phyloP scores from a whole-genome alignment of 2,329 filamentous ascomycete species.

The Eurotiales sp. region DNA sequence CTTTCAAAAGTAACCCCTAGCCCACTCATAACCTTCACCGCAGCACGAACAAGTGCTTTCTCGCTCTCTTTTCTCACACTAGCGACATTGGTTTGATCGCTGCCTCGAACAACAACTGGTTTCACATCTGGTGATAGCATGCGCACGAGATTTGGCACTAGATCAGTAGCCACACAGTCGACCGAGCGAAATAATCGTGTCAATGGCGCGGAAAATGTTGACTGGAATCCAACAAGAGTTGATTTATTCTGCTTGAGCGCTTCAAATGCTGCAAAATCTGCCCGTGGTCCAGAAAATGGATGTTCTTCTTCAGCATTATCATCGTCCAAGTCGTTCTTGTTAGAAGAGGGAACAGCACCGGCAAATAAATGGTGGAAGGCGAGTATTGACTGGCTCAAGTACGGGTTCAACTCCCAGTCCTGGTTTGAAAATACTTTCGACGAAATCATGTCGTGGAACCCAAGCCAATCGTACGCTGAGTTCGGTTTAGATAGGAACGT shows the following conservation, averaged over 20 bases:
- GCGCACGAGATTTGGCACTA: constrained; percentile 77
- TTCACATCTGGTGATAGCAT: constrained; percentile 88
- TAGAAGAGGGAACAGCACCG: constrained; percentile 53
- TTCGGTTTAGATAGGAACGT: constrained; percentile 84
- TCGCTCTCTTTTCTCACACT: constrained; percentile 86
- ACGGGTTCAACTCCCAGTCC: constrained; percentile 87
- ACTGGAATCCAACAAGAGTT: constrained; percentile 69
- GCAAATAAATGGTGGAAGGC: constrained; percentile 92
- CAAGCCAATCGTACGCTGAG: constrained; percentile 85
- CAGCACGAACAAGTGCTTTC: constrained; percentile 72
- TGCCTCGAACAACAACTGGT: constrained; percentile 76
- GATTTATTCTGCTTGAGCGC: constrained; percentile 73
- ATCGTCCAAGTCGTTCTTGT: constrained; percentile 39
- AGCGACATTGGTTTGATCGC: constrained; percentile 63
- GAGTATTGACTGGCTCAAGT: constrained; percentile 79
- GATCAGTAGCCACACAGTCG: constrained; percentile 73
- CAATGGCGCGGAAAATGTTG: constrained; percentile 66
- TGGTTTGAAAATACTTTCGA: constrained; percentile 75
- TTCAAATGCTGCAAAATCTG: constrained; percentile 78
- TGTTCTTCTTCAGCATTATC: constrained; percentile 49
- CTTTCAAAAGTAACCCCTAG: constrained; percentile 77
- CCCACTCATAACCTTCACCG: constrained; percentile 78
- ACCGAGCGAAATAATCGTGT: constrained; percentile 73
- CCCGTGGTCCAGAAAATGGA: constrained; percentile 77
- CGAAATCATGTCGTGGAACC: constrained; percentile 85